Conservation (phyloP, 345 rosid genomes). For the Garcia nutans region DNA sequence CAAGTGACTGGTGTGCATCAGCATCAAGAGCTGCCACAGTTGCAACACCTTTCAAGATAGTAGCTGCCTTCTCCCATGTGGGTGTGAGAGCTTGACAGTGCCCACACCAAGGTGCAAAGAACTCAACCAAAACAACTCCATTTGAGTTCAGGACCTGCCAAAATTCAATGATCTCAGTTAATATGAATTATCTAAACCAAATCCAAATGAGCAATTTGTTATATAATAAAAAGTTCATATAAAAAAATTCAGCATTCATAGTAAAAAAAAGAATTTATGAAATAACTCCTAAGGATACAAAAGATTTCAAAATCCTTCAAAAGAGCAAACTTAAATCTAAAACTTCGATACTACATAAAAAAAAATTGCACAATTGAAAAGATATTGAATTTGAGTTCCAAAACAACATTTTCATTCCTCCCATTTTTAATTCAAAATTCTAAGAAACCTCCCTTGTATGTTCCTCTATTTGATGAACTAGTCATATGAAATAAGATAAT, state of each 20-base stretch:
- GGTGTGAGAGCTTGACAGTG: conserved; percentile 93
- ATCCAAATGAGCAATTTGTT: too few relatives aligned
- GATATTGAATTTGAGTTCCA: neutral
- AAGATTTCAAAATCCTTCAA: too few relatives aligned
- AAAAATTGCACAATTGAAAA: neutral
- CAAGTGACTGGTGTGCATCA: conserved; percentile 87
- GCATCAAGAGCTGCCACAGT: conserved; percentile 97
- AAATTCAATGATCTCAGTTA: neutral
- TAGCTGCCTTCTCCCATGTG: conserved; percentile 91
- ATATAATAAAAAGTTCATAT: too few relatives aligned
- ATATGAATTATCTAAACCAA: neutral
- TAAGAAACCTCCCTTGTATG: neutral
- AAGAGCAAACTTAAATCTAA: neutral
- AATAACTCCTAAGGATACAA: neutral
- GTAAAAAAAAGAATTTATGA: neutral
- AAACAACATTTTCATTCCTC: too few relatives aligned
- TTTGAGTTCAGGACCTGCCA: conserved; percentile 80
- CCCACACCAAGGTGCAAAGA: conserved; percentile 99
- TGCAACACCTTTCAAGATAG: conserved; percentile 77
- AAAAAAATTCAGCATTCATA: neutral
- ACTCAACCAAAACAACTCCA: conserved; percentile 89
- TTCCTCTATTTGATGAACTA: neutral
- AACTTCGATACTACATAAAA: too few relatives aligned
- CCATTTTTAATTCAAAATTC: neutral
- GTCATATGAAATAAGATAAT: neutral